Evolutionary conservation across 345 rosid species (phyloP).

Genomic region (Eucalyptus viminalis): DNA sequence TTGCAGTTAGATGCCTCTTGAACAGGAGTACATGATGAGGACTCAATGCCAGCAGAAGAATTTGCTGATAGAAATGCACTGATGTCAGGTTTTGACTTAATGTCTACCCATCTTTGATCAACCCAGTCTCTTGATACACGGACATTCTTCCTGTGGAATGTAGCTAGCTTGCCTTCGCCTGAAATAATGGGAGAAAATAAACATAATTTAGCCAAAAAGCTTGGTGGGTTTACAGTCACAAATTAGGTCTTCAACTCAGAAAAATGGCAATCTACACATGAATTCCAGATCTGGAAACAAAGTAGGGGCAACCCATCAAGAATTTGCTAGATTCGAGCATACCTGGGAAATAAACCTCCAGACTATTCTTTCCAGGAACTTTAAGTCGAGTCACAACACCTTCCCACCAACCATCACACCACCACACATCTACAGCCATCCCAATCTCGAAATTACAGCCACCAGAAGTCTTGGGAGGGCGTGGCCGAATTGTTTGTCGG

Average conservation of each 20-base stretch:
- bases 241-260: neutral
- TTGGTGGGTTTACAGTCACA: neutral
- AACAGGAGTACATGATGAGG: neutral
- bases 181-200: neutral
- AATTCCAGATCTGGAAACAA: neutral
- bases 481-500: constrained; percentile 28
- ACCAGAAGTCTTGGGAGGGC: constrained; percentile 3
- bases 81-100: constrained; percentile 13
- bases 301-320: neutral
- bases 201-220: neutral
- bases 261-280: neutral
- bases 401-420: constrained; percentile 52
- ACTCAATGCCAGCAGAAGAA: neutral
- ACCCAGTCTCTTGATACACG: constrained; percentile 37
- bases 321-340: neutral
- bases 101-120: constrained; percentile 24
- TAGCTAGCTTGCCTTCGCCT: constrained; percentile 21
- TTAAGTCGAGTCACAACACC: constrained; percentile 14
- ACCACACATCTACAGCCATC: constrained; percentile 35
- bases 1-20: neutral
- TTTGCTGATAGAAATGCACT: constrained; percentile 1
- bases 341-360: constrained; percentile 37
- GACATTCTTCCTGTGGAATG: constrained; percentile 5
- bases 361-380: neutral
- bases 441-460: constrained; percentile 7